A percentile compares a stretch with the other conserved stretches of the same genome.
Evolutionary conservation across 768 basidiomycete genomes (phyloP).

Genomic region (Psilocybe cubensis): DNA sequence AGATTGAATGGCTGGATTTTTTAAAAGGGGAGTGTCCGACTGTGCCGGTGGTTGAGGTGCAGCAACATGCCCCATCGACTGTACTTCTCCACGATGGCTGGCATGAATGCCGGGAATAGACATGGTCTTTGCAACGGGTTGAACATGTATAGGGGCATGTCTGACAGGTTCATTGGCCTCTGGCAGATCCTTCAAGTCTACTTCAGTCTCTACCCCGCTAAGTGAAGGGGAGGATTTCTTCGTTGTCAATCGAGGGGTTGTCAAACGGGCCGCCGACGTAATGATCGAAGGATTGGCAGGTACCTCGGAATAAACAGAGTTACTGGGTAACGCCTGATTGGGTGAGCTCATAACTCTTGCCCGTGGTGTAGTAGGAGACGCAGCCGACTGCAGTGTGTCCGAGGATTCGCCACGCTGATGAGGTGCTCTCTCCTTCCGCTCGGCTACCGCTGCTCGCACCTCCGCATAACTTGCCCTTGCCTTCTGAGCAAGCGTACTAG

Average conservation of each 20-base stretch:
- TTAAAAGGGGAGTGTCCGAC: constrained; percentile 39
- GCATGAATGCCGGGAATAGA: constrained; percentile 88
- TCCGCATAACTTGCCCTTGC: constrained; percentile 70
- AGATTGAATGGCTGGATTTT: constrained; percentile 63
- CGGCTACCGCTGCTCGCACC: constrained; percentile 75
- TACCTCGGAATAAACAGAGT: constrained; percentile 23
- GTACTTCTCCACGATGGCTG: constrained; percentile 82
- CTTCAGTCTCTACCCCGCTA: constrained; percentile 36
- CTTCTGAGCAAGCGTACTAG: constrained; percentile 36
- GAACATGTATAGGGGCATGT: constrained; percentile 65
- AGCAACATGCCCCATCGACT: constrained; percentile 82
- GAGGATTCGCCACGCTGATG: constrained; percentile 15
- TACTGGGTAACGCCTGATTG: constrained; percentile 13
- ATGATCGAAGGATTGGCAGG: constrained; percentile 19
- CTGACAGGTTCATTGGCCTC: constrained; percentile 25
- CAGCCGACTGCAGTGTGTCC: constrained; percentile 15
- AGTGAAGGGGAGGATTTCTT: constrained; percentile 39
- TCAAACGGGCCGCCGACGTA: constrained; percentile 20
- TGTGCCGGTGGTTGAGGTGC: constrained; percentile 41
- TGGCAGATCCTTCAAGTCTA: constrained; percentile 30
- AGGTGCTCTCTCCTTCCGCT: constrained; percentile 53
- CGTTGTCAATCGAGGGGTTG: constrained; percentile 24
- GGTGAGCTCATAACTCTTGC: constrained; percentile 24
- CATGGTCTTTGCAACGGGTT: constrained; percentile 83
- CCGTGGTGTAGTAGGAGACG: constrained; percentile 5